A percentile compares a stretch with the other conserved stretches of the same genome.
These are phyloP conservation scores for Macrophomina tecta DNA, from an alignment of 2,329 filamentous ascomycete species.

Conservation along the genomic window DNA sequence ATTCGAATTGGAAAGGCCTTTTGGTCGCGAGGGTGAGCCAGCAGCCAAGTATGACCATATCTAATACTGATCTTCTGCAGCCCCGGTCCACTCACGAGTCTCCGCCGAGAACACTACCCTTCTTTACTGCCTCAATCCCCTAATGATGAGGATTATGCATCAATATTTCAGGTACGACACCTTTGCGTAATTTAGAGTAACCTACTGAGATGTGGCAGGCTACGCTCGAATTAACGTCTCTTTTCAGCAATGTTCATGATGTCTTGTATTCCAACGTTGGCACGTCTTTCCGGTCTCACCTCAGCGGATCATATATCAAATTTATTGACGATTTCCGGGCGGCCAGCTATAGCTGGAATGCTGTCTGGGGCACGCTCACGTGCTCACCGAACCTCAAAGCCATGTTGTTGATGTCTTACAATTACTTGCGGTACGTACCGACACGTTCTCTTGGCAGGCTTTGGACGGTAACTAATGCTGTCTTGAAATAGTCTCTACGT, in stretches of 20 bases:
- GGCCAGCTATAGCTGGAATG: constrained; percentile 73
- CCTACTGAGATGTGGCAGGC: constrained; percentile 45
- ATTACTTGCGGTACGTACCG: constrained; percentile 62
- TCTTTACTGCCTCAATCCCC: constrained; percentile 64
- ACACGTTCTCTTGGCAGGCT: neutral
- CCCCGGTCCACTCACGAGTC: constrained; percentile 68
- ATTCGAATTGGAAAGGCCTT: constrained; percentile 75
- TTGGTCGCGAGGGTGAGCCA: constrained; percentile 64
- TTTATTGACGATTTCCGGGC: constrained; percentile 76
- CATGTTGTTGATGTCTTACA: constrained; percentile 71
- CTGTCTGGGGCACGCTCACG: constrained; percentile 57
- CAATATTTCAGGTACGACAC: constrained; percentile 63
- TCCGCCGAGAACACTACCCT: constrained; percentile 71
- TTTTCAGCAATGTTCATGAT: constrained; percentile 77
- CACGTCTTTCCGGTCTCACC: constrained; percentile 71
- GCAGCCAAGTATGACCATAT: no score
- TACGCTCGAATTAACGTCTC: constrained; percentile 71
- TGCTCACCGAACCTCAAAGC: constrained; percentile 70
- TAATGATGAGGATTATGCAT: constrained; percentile 70
- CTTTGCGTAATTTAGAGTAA: neutral
- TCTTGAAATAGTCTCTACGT: constrained; percentile 61
- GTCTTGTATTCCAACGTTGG: constrained; percentile 74
- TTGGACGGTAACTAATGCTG: neutral
- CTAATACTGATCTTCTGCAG: constrained; percentile 36
- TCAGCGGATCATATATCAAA: constrained; percentile 74